These are phyloP conservation scores for Dipodascus albidus DNA, from an alignment of 805 yeast species.

Conservation along the genomic window DNA sequence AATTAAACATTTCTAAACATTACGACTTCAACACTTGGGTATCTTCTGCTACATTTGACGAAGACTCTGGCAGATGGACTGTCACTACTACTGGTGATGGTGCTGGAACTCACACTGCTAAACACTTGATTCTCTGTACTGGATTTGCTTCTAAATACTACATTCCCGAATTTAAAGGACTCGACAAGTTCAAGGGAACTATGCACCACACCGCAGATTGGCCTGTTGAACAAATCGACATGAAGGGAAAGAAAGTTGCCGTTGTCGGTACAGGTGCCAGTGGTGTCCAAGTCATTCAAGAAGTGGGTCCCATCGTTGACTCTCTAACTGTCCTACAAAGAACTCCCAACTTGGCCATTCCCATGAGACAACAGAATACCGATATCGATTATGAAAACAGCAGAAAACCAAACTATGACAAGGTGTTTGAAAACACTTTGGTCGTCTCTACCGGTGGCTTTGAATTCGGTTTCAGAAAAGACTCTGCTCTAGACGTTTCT, in stretches of 20 bases:
- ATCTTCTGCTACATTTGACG: conserved; percentile 16
- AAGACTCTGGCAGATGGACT: conserved; percentile 17
- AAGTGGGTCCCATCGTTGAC: conserved; percentile 13
- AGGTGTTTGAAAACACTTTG: conserved; percentile 1
- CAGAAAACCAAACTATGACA: background rate
- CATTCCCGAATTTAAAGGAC: conserved; percentile 17
- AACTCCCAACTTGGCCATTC: conserved; percentile 19
- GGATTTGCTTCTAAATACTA: conserved; percentile 19
- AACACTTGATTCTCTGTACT: conserved; percentile 9
- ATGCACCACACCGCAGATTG: conserved; percentile 19
- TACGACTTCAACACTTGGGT: conserved; percentile 16
- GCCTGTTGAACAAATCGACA: conserved; percentile 18
- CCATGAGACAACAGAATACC: conserved; percentile 14
- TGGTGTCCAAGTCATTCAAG: conserved; percentile 22
- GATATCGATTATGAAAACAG: background rate
- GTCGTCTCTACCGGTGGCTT: conserved; percentile 13
- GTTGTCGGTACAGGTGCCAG: conserved; percentile 25
- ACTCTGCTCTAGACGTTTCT: conserved; percentile 13
- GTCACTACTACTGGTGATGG: conserved; percentile 14
- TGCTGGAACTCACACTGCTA: conserved; percentile 4
- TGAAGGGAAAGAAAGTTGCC: conserved; percentile 16
- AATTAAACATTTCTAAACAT: conserved; percentile 19
- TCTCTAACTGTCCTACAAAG: conserved; percentile 18
- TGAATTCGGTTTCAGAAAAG: conserved; percentile 6
- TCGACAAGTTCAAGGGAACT: conserved; percentile 18